Percentiles rank a stretch among this genome's conserved stretches.
phyloP scores from a whole-genome alignment of 1,284 basidiomycete genomes.

The Blastosporella zonata region DNA sequence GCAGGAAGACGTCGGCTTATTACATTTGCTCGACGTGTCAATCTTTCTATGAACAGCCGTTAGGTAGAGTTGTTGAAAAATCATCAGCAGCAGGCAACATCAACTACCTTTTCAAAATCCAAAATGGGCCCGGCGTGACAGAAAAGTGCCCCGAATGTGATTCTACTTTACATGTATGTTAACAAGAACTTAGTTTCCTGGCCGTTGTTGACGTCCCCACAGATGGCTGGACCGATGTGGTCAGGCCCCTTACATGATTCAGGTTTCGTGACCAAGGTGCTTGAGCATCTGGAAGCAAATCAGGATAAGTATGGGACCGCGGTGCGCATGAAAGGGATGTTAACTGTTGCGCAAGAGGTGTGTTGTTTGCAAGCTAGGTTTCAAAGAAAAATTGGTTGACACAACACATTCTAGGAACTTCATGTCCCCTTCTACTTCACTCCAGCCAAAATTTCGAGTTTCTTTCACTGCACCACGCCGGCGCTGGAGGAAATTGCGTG shows the following conservation, averaged over 20 bases:
- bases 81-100: slow-evolving; percentile 48
- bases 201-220: neutral
- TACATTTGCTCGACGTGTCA: slow-evolving; percentile 85
- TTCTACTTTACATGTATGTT: slow-evolving; percentile 65
- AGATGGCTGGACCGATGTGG: slow-evolving; percentile 97
- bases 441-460: slow-evolving; percentile 75
- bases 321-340: slow-evolving; percentile 92
- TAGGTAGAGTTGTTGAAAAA: slow-evolving; percentile 68
- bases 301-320: slow-evolving; percentile 74
- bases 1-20: slow-evolving; percentile 78
- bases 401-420: slow-evolving; percentile 65
- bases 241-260: slow-evolving; percentile 82
- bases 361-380: slow-evolving; percentile 8
- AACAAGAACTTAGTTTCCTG: neutral
- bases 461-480: slow-evolving; percentile 82
- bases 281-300: slow-evolving; percentile 71
- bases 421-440: slow-evolving; percentile 89
- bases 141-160: slow-evolving; percentile 83
- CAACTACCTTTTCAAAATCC: slow-evolving; percentile 69
- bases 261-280: slow-evolving; percentile 70
- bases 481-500: slow-evolving; percentile 74
- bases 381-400: neutral
- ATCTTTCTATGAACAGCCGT: slow-evolving; percentile 73
- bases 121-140: slow-evolving; percentile 66
- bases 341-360: slow-evolving; percentile 87